Conservation (phyloP, 2,329 filamentous ascomycete genomes). For the Paracamarosporium sp. region DNA sequence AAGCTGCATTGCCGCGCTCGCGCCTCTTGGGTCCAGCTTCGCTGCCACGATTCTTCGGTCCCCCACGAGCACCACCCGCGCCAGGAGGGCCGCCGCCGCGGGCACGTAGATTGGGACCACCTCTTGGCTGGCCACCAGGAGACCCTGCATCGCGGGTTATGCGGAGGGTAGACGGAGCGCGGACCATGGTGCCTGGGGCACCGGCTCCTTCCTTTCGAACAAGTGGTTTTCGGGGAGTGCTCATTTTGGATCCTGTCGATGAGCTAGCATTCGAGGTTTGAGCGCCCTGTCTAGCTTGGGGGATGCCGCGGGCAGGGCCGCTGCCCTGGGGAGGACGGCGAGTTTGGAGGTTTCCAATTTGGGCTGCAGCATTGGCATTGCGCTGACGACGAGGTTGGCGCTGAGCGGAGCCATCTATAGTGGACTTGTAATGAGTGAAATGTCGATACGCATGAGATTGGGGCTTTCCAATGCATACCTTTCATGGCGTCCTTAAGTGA, state of each 20-base stretch:
- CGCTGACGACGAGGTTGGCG: slow-evolving; percentile 33
- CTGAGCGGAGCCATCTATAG: slow-evolving; percentile 12
- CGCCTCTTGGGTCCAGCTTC: slow-evolving; percentile 28
- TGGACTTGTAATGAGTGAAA: neutral
- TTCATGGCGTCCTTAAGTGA: slow-evolving; percentile 2
- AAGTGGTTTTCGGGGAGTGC: slow-evolving; percentile 14
- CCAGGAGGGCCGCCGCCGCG: slow-evolving; percentile 18
- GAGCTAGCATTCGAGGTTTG: neutral
- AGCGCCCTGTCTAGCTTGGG: slow-evolving; percentile 25
- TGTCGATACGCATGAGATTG: neutral
- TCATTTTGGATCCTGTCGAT: slow-evolving; percentile 6
- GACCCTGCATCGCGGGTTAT: slow-evolving; percentile 19
- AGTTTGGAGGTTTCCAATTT: slow-evolving; percentile 32
- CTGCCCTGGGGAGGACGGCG: slow-evolving; percentile 21
- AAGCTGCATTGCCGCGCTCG: slow-evolving; percentile 14
- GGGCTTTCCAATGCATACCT: slow-evolving; percentile 22
- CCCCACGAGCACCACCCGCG: slow-evolving; percentile 12
- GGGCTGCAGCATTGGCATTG: slow-evolving; percentile 29
- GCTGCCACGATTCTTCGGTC: slow-evolving; percentile 14
- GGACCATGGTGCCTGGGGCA: slow-evolving; percentile 35
- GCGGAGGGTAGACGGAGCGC: slow-evolving; percentile 36
- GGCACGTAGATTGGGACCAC: slow-evolving; percentile 35
- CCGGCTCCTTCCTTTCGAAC: slow-evolving; percentile 6
- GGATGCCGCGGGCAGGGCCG: slow-evolving; percentile 26
- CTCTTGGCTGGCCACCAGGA: neutral